Evolutionary conservation across 2,329 filamentous ascomycete genomes (phyloP).

Genomic region (Aurifilum marmelostoma): DNA sequence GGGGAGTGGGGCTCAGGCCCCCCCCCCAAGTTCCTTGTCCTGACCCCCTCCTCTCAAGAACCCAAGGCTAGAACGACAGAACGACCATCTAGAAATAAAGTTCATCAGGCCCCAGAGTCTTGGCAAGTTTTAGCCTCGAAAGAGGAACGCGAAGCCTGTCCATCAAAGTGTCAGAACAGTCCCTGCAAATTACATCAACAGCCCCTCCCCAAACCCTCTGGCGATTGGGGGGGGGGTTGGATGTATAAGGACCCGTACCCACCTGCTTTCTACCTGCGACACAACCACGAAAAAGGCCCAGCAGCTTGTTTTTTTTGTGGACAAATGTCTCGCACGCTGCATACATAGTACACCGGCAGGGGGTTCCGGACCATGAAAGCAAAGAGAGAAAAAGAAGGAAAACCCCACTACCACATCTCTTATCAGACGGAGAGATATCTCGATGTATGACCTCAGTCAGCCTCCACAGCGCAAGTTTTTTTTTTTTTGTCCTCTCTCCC

Average conservation of each 20-base stretch:
- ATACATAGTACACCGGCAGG: background rate
- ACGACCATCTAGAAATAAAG: constrained; percentile 17
- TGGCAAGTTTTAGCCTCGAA: constrained; percentile 24
- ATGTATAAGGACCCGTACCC: background rate
- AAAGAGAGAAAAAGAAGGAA: background rate
- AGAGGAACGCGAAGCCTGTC: constrained; percentile 17
- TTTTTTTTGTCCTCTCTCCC: too few species aligned
- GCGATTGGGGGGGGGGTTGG: background rate
- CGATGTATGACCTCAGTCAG: background rate
- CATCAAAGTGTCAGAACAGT: constrained; percentile 21
- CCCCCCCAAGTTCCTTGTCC: background rate
- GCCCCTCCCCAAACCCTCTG: background rate
- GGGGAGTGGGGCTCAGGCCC: background rate
- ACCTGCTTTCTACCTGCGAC: background rate
- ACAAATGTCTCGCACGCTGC: background rate
- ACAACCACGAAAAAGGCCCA: background rate
- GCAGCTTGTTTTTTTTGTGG: background rate
- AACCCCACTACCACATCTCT: background rate
- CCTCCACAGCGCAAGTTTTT: background rate
- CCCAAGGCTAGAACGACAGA: constrained; percentile 8
- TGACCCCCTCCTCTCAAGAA: background rate
- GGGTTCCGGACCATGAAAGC: background rate
- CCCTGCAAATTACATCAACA: constrained; percentile 18
- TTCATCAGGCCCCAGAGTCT: constrained; percentile 13
- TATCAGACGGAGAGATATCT: constrained; percentile 1